Evolutionary conservation across 2,329 filamentous ascomycete species (phyloP).

Genomic region (Thyridium curvatum): DNA sequence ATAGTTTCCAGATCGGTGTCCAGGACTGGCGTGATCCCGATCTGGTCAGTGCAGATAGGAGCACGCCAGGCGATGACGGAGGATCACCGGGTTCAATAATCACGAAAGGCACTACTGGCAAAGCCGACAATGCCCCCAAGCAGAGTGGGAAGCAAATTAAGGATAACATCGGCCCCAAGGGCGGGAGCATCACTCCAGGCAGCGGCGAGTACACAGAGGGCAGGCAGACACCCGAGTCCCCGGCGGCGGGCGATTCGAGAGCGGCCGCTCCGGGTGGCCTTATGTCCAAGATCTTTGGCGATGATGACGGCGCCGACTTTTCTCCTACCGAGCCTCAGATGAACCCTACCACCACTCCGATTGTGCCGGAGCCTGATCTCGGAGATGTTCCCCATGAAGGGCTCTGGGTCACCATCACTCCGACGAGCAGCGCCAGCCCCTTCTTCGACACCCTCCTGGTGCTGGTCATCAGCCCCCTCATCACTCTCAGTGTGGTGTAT

Average conservation of each 20-base stretch:
- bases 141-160: conserved; percentile 16
- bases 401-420: conserved; percentile 94
- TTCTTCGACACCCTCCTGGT: conserved; percentile 97
- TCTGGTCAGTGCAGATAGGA: conserved; percentile 43
- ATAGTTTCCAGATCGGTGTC: conserved; percentile 75
- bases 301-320: conserved; percentile 27
- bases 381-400: conserved; percentile 52
- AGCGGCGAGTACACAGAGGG: conserved; percentile 59
- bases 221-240: conserved; percentile 5
- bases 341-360: conserved; percentile 6
- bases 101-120: conserved; percentile 1
- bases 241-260: neutral
- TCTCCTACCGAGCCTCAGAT: conserved; percentile 19
- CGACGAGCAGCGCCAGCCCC: conserved; percentile 80
- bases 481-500: conserved; percentile 91
- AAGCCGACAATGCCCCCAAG: conserved; percentile 6
- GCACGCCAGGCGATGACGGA: conserved; percentile 2
- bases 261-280: conserved; percentile 20
- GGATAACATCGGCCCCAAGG: conserved; percentile 37
- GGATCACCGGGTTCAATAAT: neutral
- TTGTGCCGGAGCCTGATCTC: conserved; percentile 7
- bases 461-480: conserved; percentile 86
- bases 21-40: conserved; percentile 84
- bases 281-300: conserved; percentile 44
- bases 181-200: conserved; percentile 63